phyloP scores from a whole-genome alignment of 2,329 filamentous ascomycete genomes.

The Bipolaris zeicola region DNA sequence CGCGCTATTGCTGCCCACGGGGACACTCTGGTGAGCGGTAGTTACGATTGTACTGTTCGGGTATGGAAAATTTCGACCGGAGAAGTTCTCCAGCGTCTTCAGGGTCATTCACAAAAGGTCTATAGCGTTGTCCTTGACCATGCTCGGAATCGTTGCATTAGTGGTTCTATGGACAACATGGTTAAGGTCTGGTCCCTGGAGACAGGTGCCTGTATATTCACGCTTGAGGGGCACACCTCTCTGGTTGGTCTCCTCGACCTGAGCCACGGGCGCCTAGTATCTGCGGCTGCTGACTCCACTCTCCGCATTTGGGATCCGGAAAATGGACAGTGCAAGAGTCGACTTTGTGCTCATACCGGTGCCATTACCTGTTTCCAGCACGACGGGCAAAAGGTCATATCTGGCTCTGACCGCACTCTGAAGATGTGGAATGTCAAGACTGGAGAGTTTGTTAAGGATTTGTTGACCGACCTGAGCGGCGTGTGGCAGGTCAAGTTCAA shows the following conservation, averaged over 20 bases:
- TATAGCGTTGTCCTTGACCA: conserved; percentile 96
- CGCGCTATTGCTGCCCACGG: conserved; percentile 93
- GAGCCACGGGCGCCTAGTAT: conserved; percentile 86
- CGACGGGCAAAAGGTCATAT: conserved; percentile 94
- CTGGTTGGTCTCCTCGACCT: conserved; percentile 92
- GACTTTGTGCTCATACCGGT: conserved; percentile 89
- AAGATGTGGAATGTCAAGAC: conserved; percentile 99
- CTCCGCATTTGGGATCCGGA: conserved; percentile 97
- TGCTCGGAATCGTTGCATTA: conserved; percentile 91
- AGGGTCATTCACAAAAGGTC: conserved; percentile 89
- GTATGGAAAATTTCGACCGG: conserved; percentile 98
- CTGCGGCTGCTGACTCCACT: conserved; percentile 92
- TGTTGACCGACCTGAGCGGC: conserved; percentile 90
- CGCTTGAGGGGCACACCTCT: conserved; percentile 88
- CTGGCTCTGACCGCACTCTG: conserved; percentile 89
- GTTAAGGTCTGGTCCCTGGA: conserved; percentile 98
- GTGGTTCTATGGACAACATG: conserved; percentile 96
- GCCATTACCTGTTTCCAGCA: conserved; percentile 99
- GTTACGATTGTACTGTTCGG: conserved; percentile 92
- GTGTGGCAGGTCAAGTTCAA: conserved; percentile 99
- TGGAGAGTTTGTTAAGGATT: conserved; percentile 88
- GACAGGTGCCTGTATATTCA: conserved; percentile 82
- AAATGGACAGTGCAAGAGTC: conserved; percentile 86
- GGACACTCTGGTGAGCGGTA: conserved; percentile 95
- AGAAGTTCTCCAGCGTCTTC: conserved; percentile 80